These are phyloP conservation scores for Inga laurina DNA, from an alignment of 306 rosid species.

Conservation along the genomic window DNA sequence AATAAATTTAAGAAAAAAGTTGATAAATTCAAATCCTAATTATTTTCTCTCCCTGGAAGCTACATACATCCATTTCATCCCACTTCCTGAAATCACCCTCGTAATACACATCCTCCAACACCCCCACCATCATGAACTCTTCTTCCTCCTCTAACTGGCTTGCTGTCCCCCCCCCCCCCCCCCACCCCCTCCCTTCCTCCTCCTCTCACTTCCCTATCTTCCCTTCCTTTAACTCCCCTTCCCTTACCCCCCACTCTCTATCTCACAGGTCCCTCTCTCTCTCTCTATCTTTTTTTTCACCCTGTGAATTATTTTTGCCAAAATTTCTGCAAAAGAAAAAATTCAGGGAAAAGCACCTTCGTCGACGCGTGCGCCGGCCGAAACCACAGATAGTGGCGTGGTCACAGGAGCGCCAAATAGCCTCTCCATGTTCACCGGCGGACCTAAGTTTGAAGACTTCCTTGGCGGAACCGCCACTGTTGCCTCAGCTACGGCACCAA, in stretches of 20 bases:
- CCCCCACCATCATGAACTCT: constrained; percentile 45
- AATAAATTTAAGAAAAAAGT: no score
- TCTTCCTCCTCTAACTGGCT: constrained; percentile 58
- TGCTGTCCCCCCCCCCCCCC: constrained; percentile 78
- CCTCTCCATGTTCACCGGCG: constrained; percentile 45
- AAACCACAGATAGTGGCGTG: constrained; percentile 12
- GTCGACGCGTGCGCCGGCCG: constrained; percentile 17
- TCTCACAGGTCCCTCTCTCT: not conserved
- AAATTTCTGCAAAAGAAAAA: not conserved
- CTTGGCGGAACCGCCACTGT: constrained; percentile 38
- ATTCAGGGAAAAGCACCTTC: constrained; percentile 15
- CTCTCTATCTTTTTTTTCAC: not conserved
- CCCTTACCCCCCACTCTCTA: not conserved
- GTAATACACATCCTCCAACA: not conserved
- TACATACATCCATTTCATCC: constrained; percentile 30
- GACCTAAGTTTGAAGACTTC: constrained; percentile 83
- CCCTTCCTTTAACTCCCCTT: constrained; percentile 44
- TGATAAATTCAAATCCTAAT: no score
- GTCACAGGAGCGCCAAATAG: constrained; percentile 30
- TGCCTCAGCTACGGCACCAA: constrained; percentile 8
- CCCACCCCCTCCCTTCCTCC: constrained; percentile 51
- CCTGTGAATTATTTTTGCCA: not conserved
- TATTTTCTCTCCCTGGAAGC: not conserved
- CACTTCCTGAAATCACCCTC: constrained; percentile 60
- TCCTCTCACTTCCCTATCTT: constrained; percentile 59